These are phyloP conservation scores for Aspergillus panamensis DNA, from an alignment of 495 filamentous ascomycete genomes.

Conservation along the genomic window DNA sequence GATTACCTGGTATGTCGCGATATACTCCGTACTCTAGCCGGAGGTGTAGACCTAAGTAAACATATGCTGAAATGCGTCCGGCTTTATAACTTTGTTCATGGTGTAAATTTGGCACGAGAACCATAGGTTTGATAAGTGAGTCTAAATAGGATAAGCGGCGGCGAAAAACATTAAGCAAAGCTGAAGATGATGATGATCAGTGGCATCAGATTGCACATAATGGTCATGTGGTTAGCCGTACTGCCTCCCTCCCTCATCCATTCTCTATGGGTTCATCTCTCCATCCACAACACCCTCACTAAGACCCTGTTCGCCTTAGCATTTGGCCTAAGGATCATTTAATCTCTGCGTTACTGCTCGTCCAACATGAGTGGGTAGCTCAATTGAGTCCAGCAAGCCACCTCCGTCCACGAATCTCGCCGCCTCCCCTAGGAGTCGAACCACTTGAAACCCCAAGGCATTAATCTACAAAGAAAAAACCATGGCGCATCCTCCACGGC, in stretches of 20 bases:
- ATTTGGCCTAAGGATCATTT: too few species aligned
- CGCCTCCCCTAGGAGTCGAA: background rate
- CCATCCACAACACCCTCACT: too few species aligned
- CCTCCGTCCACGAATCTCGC: background rate
- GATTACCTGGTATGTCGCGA: background rate
- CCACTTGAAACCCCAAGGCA: background rate
- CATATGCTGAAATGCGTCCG: background rate
- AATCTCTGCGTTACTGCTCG: too few species aligned
- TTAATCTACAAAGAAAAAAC: background rate
- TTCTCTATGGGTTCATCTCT: background rate
- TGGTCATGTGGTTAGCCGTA: conserved; percentile 5
- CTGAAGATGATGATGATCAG: too few species aligned
- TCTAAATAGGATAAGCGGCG: background rate
- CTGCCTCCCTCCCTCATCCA: background rate
- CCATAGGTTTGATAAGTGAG: too few species aligned
- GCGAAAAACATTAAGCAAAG: too few species aligned
- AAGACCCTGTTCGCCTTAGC: too few species aligned
- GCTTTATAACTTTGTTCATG: too few species aligned
- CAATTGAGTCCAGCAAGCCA: too few species aligned
- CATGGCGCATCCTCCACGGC: conserved; percentile 39
- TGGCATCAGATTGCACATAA: background rate
- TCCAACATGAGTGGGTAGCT: too few species aligned
- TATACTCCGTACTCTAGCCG: background rate
- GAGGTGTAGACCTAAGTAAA: background rate
- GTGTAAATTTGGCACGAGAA: too few species aligned